Evolutionary conservation across 148 eudicot species (phyloP).

Genomic region (Diospyros kaki): DNA sequence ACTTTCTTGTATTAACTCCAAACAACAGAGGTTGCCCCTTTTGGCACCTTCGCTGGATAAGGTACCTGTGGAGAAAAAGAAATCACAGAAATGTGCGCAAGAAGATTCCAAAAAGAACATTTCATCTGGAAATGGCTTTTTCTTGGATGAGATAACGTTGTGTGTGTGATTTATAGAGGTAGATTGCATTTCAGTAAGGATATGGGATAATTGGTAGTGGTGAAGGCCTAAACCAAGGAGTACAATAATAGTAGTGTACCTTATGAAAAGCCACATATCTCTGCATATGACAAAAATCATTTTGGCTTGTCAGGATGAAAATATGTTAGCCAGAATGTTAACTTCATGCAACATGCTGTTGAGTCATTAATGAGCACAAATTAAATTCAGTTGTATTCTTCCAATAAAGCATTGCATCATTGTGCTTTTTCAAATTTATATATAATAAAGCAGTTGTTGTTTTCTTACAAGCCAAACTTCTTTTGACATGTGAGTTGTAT

Average conservation of each 20-base stretch:
- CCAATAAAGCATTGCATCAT: background rate
- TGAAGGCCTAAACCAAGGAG: background rate
- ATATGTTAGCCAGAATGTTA: background rate
- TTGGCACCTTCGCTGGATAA: background rate
- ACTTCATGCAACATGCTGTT: background rate
- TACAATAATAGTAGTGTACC: background rate
- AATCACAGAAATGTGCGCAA: no score
- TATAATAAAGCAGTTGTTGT: background rate
- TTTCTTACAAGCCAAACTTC: background rate
- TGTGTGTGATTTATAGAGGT: no score
- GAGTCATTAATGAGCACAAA: background rate
- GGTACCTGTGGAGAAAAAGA: background rate
- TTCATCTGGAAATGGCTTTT: no score
- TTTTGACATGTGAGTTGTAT: background rate
- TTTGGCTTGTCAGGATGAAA: background rate
- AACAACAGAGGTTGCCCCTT: background rate
- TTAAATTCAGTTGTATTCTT: background rate
- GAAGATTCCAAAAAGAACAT: no score
- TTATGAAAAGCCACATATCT: background rate
- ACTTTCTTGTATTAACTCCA: background rate
- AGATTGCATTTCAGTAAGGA: background rate
- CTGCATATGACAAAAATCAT: background rate
- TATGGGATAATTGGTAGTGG: background rate
- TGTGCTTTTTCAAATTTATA: constrained; percentile 7
- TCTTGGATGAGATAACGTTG: no score